Base-by-base conservation (phyloP, 306 rosid species). In the Corylus heterophylla region DNA sequence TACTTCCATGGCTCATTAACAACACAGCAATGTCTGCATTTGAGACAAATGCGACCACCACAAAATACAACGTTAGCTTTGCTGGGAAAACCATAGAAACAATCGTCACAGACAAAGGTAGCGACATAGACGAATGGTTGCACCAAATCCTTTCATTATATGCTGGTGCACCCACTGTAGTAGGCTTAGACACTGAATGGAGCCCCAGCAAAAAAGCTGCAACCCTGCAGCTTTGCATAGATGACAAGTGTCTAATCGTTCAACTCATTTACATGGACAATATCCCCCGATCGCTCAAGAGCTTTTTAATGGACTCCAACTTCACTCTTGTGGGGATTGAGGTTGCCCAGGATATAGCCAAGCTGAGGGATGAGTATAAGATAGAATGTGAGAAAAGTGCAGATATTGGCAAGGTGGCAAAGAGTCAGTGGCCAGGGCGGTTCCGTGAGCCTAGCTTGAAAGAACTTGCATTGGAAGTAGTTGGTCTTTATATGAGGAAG, bases 321-420 rank as follows among this genome's bases (percentile, higher is more conserved):
- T 45, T 69, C 42, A 27, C 71, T 0, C 81, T 84, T 16, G 87
- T 74, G 12, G 87, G 87, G 12, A 82, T 84, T 7, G 75, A 55
- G 27, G 73, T 80, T 35, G 17, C 47, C 37, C 11, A 13, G 0
- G 87, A 81, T 3, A 54, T 74, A 0, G 5, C 1, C 0, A 84
- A 47, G 42, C 80, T 84, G 2, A 44, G 11, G 47, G 35, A 12
- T 1, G 80, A 77, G 27, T 73, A 77, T 49, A 72, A 70, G 4
- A 18, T 84, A 47, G 71, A 80, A 16, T 29, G 82, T 4, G 22
- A 44, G 0, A 69, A 61, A 2, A 79, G 71, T 5, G 45, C 29
- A 27, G 80, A 84, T 5, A 61, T 84, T 18, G n/a, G 29, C 2
- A 18, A 20, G 1, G 37, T 81, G 50, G 85, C 85, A 39, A 45